These are phyloP conservation scores for Coccomyxa sp. DNA, from an alignment of 139 green algal genomes.

Conservation along the genomic window DNA sequence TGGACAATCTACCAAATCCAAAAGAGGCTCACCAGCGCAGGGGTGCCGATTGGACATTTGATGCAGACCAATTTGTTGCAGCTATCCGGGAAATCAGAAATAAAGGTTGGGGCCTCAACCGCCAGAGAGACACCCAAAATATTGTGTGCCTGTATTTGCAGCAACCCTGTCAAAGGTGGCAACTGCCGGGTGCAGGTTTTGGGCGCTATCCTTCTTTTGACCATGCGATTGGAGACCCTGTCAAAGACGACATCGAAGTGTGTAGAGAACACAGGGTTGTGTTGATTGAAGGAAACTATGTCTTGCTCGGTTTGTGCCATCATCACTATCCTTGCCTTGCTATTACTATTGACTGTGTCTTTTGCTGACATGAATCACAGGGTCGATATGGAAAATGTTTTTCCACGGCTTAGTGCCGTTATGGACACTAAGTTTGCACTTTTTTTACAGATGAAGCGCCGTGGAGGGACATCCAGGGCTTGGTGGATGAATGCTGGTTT, in stretches of 20 bases:
- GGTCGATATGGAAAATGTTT: not conserved
- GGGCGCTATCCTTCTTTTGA: constrained; percentile 71
- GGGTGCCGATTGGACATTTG: constrained; percentile 82
- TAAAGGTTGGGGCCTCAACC: constrained; percentile 15
- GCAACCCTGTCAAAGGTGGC: not conserved
- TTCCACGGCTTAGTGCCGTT: not conserved
- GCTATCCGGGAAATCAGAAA: constrained; percentile 33
- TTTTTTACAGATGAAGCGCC: constrained; percentile 20
- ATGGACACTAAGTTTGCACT: not conserved
- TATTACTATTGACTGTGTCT: not conserved
- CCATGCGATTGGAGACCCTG: constrained; percentile 73
- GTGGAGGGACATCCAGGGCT: constrained; percentile 39
- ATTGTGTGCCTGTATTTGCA: not conserved
- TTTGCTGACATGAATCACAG: not conserved
- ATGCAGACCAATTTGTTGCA: constrained; percentile 63
- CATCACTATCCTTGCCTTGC: not conserved
- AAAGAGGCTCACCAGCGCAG: constrained; percentile 52
- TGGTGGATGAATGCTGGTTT: constrained; percentile 74
- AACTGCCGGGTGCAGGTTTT: not conserved
- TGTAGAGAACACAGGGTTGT: constrained; percentile 41
- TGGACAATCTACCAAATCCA: constrained; percentile 75
- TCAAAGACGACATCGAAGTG: constrained; percentile 53
- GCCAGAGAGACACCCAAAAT: no score
- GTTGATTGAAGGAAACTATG: constrained; percentile 86
- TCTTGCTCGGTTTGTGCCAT: constrained; percentile 58